Percentiles rank a stretch among this genome's conserved stretches.
These are phyloP conservation scores for Panicum hallii DNA, from an alignment of 202 grass and related monocot genomes.

Conservation along the genomic window DNA sequence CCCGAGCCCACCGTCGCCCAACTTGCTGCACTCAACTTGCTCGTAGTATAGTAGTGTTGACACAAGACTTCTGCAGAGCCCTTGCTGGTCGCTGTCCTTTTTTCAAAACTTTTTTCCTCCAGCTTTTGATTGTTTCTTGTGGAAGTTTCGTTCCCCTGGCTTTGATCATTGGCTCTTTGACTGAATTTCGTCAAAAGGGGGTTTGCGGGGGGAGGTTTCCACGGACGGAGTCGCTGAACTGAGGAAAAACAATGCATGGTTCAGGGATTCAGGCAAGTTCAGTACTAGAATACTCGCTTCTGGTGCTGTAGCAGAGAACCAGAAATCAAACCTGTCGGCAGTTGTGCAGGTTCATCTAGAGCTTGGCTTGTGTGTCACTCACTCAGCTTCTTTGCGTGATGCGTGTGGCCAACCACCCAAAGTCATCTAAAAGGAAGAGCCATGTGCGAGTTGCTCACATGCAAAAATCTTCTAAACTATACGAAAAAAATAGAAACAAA, in stretches of 20 bases:
- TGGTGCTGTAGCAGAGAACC: not conserved
- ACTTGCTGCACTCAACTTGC: conserved; percentile 37
- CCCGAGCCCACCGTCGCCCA: conserved; percentile 28
- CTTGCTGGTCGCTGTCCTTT: conserved; percentile 21
- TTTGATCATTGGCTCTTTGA: conserved; percentile 29
- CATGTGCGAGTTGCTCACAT: conserved; percentile 35
- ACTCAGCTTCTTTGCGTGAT: conserved; percentile 8
- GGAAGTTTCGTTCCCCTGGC: conserved; percentile 22
- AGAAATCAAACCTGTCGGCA: not conserved
- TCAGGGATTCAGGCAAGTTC: not conserved
- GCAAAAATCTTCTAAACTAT: not conserved
- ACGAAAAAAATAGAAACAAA: not conserved
- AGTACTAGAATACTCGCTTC: not conserved
- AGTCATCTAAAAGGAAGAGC: not conserved
- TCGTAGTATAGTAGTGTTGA: conserved; percentile 17
- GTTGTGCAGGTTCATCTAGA: too few species aligned
- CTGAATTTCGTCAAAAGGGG: conserved; percentile 3
- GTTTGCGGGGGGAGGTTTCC: not conserved
- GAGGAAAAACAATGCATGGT: not conserved
- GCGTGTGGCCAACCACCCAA: not conserved
- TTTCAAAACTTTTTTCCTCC: not conserved
- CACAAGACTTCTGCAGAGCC: conserved; percentile 3
- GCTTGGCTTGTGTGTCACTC: conserved; percentile 3
- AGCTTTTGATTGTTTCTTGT: conserved; percentile 16
- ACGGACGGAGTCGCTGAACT: not conserved